Evolutionary conservation across 2,329 filamentous ascomycete species (phyloP).

Genomic region (Sclerotinia subarctica): DNA sequence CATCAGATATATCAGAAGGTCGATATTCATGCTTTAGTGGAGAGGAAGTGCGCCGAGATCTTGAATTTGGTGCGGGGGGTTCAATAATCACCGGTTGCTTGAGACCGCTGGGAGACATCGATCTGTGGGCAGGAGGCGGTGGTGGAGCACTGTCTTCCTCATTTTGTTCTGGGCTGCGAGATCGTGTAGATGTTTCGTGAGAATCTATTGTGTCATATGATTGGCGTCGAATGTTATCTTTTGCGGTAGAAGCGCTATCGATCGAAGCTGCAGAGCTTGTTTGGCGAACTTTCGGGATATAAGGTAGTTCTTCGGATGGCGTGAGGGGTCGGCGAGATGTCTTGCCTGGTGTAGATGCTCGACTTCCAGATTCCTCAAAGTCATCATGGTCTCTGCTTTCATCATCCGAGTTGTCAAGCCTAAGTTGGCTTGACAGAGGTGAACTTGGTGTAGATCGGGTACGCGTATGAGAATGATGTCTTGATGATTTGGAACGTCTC

Average conservation of each 20-base stretch:
- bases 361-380: conserved; percentile 9
- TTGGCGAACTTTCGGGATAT: conserved; percentile 20
- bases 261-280: conserved; percentile 15
- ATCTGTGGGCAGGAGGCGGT: conserved; percentile 35
- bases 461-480: conserved; percentile 18
- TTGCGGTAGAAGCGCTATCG: conserved; percentile 13
- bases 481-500: conserved; percentile 14
- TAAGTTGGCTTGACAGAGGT: conserved; percentile 19
- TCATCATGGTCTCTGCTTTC: conserved; percentile 7
- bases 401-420: conserved; percentile 16
- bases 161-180: neutral
- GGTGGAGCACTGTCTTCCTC: conserved; percentile 33
- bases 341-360: conserved; percentile 13
- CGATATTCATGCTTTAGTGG: conserved; percentile 97
- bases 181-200: neutral
- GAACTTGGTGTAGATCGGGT: conserved; percentile 20
- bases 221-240: conserved; percentile 1
- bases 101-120: conserved; percentile 46
- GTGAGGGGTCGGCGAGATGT: conserved; percentile 16
- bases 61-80: conserved; percentile 29
- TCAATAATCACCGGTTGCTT: conserved; percentile 36
- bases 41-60: conserved; percentile 75
- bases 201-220: conserved; percentile 11
- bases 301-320: conserved; percentile 17
- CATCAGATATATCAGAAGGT: conserved; percentile 65